These are phyloP conservation scores for Escallonia herrerae DNA, from an alignment of 129 eudicot genomes.

Conservation along the genomic window DNA sequence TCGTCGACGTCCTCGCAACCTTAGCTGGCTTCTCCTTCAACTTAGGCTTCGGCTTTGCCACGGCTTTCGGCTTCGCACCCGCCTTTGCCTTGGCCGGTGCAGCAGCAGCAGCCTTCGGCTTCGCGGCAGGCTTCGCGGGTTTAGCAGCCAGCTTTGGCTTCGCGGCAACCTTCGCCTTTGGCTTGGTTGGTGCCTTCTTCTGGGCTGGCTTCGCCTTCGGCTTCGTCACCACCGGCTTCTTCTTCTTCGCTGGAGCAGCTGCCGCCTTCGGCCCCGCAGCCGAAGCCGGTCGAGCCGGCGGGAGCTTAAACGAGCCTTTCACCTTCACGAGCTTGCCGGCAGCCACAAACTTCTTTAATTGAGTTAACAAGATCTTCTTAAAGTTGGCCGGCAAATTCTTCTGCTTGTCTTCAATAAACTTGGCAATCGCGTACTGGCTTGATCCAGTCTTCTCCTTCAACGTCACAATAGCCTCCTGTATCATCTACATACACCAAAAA, in stretches of 20 bases:
- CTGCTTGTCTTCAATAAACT: slow-evolving; percentile 58
- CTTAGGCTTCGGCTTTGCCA: slow-evolving; percentile 17
- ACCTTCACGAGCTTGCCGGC: slow-evolving; percentile 47
- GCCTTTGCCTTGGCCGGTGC: slow-evolving; percentile 31
- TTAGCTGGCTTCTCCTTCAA: slow-evolving; percentile 27
- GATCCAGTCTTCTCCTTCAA: slow-evolving; percentile 76
- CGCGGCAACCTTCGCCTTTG: slow-evolving; percentile 28
- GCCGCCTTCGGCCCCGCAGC: slow-evolving; percentile 23
- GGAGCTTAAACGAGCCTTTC: slow-evolving; percentile 50
- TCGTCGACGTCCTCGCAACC: slow-evolving; percentile 40
- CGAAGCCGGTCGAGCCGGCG: slow-evolving; percentile 17
- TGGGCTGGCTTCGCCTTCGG: slow-evolving; percentile 12
- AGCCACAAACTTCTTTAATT: slow-evolving; percentile 59
- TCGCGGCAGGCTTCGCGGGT: too few species aligned
- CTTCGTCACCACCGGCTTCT: slow-evolving; percentile 24
- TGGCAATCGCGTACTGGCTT: slow-evolving; percentile 56
- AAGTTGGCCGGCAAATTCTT: slow-evolving; percentile 46
- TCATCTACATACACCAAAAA: slow-evolving; percentile 41
- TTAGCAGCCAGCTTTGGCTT: slow-evolving; percentile 17
- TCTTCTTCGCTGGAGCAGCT: slow-evolving; percentile 24
- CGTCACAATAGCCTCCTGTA: slow-evolving; percentile 52
- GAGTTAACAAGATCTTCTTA: slow-evolving; percentile 37
- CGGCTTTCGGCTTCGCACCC: slow-evolving; percentile 30
- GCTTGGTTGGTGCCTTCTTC: slow-evolving; percentile 17
- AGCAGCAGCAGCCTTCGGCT: slow-evolving; percentile 17